phyloP scores from a whole-genome alignment of 805 yeast genomes.

The Komagataella ulmi region DNA sequence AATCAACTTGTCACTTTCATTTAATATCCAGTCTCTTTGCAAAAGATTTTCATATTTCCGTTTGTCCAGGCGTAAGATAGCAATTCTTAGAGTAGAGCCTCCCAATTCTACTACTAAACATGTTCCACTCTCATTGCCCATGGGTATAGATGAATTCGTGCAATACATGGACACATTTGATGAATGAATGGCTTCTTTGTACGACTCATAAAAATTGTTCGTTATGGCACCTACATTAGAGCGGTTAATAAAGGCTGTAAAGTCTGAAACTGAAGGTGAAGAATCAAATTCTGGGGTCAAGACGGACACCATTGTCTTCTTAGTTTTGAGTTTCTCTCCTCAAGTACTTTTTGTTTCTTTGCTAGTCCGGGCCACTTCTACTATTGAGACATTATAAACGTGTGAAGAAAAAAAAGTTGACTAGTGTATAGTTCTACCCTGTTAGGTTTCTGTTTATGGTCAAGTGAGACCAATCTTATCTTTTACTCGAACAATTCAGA shows the following conservation, averaged over 20 bases:
- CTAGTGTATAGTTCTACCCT: not conserved
- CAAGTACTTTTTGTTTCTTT: not conserved
- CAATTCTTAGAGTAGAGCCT: conserved; percentile 37
- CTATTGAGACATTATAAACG: not conserved
- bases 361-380: not conserved
- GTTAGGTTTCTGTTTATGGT: not conserved
- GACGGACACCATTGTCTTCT: not conserved
- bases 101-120: conserved; percentile 41
- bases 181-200: conserved; percentile 1
- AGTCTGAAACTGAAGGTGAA: not conserved
- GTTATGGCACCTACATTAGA: not conserved
- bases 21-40: conserved; percentile 19
- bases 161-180: conserved; percentile 7
- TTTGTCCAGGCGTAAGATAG: conserved; percentile 9
- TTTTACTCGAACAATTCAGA: not conserved
- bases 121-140: conserved; percentile 7
- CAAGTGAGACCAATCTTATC: not conserved
- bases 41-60: conserved; percentile 8
- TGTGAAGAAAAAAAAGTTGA: not conserved
- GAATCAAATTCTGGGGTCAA: not conserved
- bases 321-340: too few relatives aligned
- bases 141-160: conserved; percentile 4
- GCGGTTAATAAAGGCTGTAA: not conserved
- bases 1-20: conserved; percentile 24
- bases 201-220: not conserved